Conservation (phyloP, 2,329 filamentous ascomycete species). For the Dactylellina sp. region DNA sequence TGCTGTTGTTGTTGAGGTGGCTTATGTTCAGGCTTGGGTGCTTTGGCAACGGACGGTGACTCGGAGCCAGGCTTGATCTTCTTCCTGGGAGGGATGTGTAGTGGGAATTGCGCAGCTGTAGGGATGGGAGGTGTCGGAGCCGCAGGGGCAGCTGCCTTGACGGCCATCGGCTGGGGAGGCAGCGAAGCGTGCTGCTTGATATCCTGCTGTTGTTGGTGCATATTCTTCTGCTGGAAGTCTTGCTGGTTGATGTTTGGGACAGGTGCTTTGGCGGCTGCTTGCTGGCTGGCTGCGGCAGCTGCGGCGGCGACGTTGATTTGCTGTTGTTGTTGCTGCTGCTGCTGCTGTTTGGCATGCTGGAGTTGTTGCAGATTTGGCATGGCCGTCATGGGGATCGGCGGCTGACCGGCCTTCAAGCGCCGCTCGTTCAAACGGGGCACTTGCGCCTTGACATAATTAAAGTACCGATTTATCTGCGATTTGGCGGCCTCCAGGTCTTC, state of each 20-base stretch:
- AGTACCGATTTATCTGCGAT: constrained; percentile 43
- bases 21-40: constrained; percentile 32
- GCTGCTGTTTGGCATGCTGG: constrained; percentile 19
- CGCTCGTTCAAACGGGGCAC: constrained; percentile 51
- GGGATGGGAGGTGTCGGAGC: constrained; percentile 48
- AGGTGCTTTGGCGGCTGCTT: constrained; percentile 17
- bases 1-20: neutral
- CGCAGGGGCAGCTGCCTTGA: constrained; percentile 38
- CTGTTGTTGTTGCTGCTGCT: constrained; percentile 12
- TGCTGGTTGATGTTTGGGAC: constrained; percentile 15
- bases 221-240: constrained; percentile 5
- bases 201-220: no score
- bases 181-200: constrained; percentile 15
- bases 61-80: constrained; percentile 42
- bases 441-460: constrained; percentile 52
- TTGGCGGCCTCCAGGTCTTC: constrained; percentile 50
- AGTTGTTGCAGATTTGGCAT: constrained; percentile 32
- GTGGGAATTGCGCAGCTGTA: constrained; percentile 27
- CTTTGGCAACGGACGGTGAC: constrained; percentile 34
- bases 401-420: constrained; percentile 32
- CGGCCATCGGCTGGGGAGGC: constrained; percentile 12
- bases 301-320: neutral
- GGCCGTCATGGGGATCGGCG: constrained; percentile 30
- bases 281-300: neutral
- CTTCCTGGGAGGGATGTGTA: constrained; percentile 46